phyloP scores from a whole-genome alignment of 176 grass and related monocot species.

The Rhipidocladum racemiflorum region DNA sequence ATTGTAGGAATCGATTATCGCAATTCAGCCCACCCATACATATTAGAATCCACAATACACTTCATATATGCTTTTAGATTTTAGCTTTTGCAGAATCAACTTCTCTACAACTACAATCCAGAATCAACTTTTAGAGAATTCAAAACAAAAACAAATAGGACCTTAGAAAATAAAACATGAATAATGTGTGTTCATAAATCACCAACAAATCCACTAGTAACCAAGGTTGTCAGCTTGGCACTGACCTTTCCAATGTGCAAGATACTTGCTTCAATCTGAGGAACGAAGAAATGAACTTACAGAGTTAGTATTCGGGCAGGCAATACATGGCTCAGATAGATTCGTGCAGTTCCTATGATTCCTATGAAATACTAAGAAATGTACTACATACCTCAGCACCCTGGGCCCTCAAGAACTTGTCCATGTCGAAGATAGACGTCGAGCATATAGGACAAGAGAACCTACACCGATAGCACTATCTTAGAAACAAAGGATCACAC shows the following conservation, averaged over 20 bases:
- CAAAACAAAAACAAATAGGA: too few relatives aligned
- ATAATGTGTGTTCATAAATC: too few relatives aligned
- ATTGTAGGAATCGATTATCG: too few relatives aligned
- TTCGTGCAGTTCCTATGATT: neutral
- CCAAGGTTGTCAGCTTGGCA: neutral
- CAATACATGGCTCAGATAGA: neutral
- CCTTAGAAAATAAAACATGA: too few relatives aligned
- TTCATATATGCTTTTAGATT: too few relatives aligned
- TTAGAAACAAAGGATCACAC: slow-evolving; percentile 16
- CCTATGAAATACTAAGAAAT: neutral
- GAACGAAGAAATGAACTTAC: neutral
- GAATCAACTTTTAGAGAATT: too few relatives aligned
- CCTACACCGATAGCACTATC: slow-evolving; percentile 40
- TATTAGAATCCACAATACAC: too few relatives aligned
- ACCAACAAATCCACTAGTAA: neutral
- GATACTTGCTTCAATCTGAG: slow-evolving; percentile 55
- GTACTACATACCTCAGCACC: slow-evolving; percentile 59
- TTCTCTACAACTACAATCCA: too few relatives aligned
- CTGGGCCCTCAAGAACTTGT: slow-evolving; percentile 61
- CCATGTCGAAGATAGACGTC: slow-evolving; percentile 72
- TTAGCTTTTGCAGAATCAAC: too few relatives aligned
- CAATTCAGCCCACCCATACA: too few relatives aligned
- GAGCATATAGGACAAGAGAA: slow-evolving; percentile 85
- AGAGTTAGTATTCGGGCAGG: neutral
- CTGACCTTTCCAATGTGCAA: slow-evolving; percentile 54